Evolutionary conservation across 352 stramenopile species (phyloP), one percentile per base, ranked within the genome.

Genomic region (Globisporangium solare): DNA sequence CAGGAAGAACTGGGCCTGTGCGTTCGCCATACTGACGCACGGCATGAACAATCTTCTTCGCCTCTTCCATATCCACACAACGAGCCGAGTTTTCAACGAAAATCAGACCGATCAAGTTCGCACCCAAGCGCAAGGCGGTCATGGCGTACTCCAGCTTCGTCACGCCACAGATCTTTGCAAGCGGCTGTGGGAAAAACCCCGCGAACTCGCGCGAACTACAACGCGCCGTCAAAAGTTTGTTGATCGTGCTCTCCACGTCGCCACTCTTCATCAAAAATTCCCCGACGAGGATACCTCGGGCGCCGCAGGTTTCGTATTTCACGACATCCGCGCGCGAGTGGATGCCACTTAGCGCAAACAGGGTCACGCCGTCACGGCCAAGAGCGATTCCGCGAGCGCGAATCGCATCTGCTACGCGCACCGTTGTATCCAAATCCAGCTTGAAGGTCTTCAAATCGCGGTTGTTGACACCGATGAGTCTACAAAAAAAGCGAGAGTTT

Each of bases 391-490:
- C 74, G 27, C 83, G 74, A 56, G 76, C 70, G 17, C 68, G 83
- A 56, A 98, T 86, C 18, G 83, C 78, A 6, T 91, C 73, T 13
- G 93, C 88, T 37, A 98, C 83, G 50, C 91, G 85, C 39, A 96
- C 86, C 0, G 96, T 99, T 31, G 90, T 98, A 62, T 89, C 80
- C 64, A 99, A 79, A 68, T 99, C 96, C 54, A 99, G 83, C 73
- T 99, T 94, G 67, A 99, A 99, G 22, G 95, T 98, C 64, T 98
- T 96, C 39, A 99, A 73, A 70, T 99, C 97, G 42, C 97, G 91
- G 83, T 99, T 99, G 72, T 99, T 99, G 10, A 99, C 96, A 21
- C 97, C 97, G 68, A 99, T 98, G 6, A 99, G 86, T 24, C 75
- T 84, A 47, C 3, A 13, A 64, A 18, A 22, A 18, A 22, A 0